phyloP scores from a whole-genome alignment of 2,329 filamentous ascomycete genomes.

The Gnomoniopsis sp. region DNA sequence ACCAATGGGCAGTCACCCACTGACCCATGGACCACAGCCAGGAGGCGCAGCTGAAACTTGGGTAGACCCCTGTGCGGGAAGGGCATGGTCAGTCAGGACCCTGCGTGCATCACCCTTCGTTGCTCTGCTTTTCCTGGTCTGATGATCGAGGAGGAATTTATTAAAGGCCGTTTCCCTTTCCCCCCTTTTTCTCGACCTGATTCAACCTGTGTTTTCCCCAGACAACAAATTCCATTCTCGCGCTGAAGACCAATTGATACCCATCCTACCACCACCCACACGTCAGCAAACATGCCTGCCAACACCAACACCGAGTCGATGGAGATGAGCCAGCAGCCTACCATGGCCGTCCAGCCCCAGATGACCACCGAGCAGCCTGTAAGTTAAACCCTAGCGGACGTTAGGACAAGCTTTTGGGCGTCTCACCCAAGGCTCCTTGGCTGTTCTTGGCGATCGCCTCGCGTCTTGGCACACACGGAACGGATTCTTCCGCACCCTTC shows the following conservation, averaged over 20 bases:
- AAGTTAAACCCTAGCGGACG: conserved; percentile 18
- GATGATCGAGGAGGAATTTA: too few relatives aligned
- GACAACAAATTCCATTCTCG: not conserved
- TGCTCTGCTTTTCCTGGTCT: not conserved
- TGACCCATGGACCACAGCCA: too few relatives aligned
- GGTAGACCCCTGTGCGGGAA: too few relatives aligned
- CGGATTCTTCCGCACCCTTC: not conserved
- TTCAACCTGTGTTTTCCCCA: too few relatives aligned
- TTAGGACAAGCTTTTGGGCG: not conserved
- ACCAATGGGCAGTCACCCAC: too few relatives aligned
- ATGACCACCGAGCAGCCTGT: conserved; percentile 24
- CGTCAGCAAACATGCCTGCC: conserved; percentile 8
- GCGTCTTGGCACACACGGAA: not conserved
- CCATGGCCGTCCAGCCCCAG: conserved; percentile 20
- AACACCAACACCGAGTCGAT: conserved; percentile 17
- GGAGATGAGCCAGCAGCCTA: conserved; percentile 16
- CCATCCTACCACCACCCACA: not conserved
- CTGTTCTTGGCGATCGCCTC: not conserved
- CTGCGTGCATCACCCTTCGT: not conserved
- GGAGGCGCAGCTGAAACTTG: too few relatives aligned
- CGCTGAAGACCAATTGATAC: not conserved
- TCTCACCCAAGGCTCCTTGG: not conserved
- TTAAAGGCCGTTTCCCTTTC: not conserved
- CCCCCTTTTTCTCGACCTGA: not conserved
- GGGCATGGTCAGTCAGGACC: not conserved